A percentile compares a stretch with the other conserved stretches of the same genome.
phyloP scores from a whole-genome alignment of 352 stramenopile genomes.

The Poterioochromonas sp. region DNA sequence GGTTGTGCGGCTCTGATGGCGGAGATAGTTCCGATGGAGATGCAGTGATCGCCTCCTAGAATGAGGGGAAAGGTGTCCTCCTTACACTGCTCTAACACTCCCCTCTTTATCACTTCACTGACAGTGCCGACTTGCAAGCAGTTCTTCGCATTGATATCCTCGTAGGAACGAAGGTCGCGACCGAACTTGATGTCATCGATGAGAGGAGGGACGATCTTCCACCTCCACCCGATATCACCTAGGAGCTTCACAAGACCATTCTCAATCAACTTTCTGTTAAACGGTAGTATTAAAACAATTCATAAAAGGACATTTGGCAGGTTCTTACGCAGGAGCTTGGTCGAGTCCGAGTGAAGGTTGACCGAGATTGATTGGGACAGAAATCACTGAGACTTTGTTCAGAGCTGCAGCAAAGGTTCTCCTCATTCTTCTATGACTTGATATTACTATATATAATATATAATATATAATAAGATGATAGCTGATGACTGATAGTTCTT shows the following conservation, averaged over 20 bases:
- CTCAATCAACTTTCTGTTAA: slow-evolving; percentile 12
- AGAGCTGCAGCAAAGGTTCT: too few species aligned
- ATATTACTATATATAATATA: too few species aligned
- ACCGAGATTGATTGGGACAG: slow-evolving; percentile 28
- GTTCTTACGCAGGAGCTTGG: background rate
- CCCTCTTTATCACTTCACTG: slow-evolving; percentile 56
- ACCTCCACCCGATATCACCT: background rate
- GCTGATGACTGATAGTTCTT: too few species aligned
- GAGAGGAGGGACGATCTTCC: background rate
- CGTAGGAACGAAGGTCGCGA: background rate
- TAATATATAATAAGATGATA: too few species aligned
- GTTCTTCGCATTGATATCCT: slow-evolving; percentile 38
- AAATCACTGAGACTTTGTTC: slow-evolving; percentile 10
- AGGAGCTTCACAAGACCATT: background rate
- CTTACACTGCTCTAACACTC: slow-evolving; percentile 59
- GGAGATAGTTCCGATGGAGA: slow-evolving; percentile 69
- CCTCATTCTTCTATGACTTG: too few species aligned
- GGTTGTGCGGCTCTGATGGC: slow-evolving; percentile 67
- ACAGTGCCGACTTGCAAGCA: slow-evolving; percentile 58
- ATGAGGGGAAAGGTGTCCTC: slow-evolving; percentile 76
- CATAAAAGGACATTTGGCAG: background rate
- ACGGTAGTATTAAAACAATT: background rate
- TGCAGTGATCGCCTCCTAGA: slow-evolving; percentile 76
- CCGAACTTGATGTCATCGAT: background rate
- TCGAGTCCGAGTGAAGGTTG: slow-evolving; percentile 22